These are phyloP conservation scores for Tricholoma matsutake DNA, from an alignment of 768 basidiomycete genomes.

Conservation along the genomic window DNA sequence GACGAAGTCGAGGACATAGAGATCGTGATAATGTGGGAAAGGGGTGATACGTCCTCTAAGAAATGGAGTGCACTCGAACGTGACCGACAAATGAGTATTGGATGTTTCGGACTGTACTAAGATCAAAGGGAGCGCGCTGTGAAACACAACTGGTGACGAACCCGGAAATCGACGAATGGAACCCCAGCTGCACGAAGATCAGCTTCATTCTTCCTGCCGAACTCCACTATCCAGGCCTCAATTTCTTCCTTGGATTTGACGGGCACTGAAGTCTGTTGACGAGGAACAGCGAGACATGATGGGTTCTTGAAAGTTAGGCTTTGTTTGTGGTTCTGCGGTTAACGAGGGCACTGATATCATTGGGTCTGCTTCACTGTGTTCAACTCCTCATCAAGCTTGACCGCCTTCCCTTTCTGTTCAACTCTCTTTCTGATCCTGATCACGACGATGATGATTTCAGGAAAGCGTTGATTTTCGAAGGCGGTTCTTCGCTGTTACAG, in stretches of 20 bases:
- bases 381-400: no score
- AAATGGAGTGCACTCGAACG: constrained; percentile 10
- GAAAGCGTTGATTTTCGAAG: no score
- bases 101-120: constrained; percentile 8
- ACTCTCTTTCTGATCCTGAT: no score
- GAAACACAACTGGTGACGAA: background rate
- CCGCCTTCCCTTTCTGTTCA: no score
- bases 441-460: no score
- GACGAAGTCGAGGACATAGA: constrained; percentile 12
- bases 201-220: constrained; percentile 9
- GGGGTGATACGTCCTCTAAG: constrained; percentile 15
- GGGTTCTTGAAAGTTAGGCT: background rate
- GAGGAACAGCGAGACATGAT: constrained; percentile 2
- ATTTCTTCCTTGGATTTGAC: constrained; percentile 5
- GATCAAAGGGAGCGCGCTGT: constrained; percentile 10
- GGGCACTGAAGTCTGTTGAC: constrained; percentile 4
- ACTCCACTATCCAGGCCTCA: constrained; percentile 7
- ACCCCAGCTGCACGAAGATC: constrained; percentile 7
- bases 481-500: no score
- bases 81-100: constrained; percentile 12
- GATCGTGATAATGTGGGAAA: constrained; percentile 9
- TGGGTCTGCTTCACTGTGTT: no score
- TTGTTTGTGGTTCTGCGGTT: background rate
- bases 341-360: no score
- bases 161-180: constrained; percentile 13